Percentiles rank a stretch among this genome's conserved stretches.
Evolutionary conservation across 495 filamentous ascomycete species (phyloP).

Genomic region (Penicillium cinerascens): DNA sequence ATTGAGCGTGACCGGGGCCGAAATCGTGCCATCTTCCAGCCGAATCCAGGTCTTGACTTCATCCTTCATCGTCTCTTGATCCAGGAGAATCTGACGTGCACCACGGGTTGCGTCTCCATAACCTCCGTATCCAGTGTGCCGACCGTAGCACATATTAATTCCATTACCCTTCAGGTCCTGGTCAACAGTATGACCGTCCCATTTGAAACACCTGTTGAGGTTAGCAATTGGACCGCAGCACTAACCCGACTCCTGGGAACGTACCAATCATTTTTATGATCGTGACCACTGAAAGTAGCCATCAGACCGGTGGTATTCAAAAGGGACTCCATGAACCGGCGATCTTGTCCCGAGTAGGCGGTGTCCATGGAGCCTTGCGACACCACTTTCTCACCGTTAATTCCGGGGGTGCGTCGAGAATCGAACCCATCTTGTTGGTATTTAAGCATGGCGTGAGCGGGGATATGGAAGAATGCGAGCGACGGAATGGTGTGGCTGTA

Average conservation of each 20-base stretch:
- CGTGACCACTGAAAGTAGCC: constrained; percentile 65
- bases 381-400: constrained; percentile 55
- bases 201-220: constrained; percentile 35
- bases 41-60: constrained; percentile 61
- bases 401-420: constrained; percentile 51
- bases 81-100: constrained; percentile 54
- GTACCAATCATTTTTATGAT: constrained; percentile 69
- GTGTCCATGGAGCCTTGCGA: constrained; percentile 24
- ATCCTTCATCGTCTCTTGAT: constrained; percentile 28
- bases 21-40: constrained; percentile 56
- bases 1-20: constrained; percentile 61
- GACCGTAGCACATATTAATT: constrained; percentile 61
- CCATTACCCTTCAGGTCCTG: constrained; percentile 37
- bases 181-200: constrained; percentile 27
- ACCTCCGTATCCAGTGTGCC: constrained; percentile 68
- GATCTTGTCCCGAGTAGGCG: constrained; percentile 50
- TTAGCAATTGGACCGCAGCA: background rate
- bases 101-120: constrained; percentile 65
- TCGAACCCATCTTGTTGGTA: constrained; percentile 47
- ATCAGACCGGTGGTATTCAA: constrained; percentile 54
- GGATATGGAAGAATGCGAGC: constrained; percentile 73
- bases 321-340: constrained; percentile 62
- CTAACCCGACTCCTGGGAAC: background rate
- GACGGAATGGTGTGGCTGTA: constrained; percentile 53
- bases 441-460: constrained; percentile 52